phyloP scores from a whole-genome alignment of 2,329 filamentous ascomycete genomes.

The Colletotrichum lini region DNA sequence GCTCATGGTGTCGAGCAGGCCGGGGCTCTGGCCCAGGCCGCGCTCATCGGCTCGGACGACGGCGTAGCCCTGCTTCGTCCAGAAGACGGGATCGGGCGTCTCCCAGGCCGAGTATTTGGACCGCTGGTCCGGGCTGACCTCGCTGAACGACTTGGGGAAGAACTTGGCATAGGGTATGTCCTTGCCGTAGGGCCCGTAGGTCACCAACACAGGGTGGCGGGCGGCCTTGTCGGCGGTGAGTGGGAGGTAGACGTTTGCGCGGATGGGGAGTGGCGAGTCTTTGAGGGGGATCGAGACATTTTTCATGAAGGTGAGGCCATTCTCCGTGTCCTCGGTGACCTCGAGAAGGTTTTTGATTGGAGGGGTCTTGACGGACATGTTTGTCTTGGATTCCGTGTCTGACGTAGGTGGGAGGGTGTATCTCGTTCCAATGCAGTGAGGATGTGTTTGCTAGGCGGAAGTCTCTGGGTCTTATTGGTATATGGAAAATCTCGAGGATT shows the following conservation, averaged over 20 bases:
- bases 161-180: slow-evolving; percentile 75
- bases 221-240: slow-evolving; percentile 43
- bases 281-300: slow-evolving; percentile 53
- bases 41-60: slow-evolving; percentile 68
- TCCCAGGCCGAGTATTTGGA: slow-evolving; percentile 71
- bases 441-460: not conserved
- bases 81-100: slow-evolving; percentile 70
- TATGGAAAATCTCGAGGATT: not conserved
- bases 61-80: slow-evolving; percentile 68
- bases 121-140: slow-evolving; percentile 68
- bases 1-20: slow-evolving; percentile 65
- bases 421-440: not conserved
- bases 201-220: slow-evolving; percentile 72
- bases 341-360: slow-evolving; percentile 38
- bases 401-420: not conserved
- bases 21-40: slow-evolving; percentile 63
- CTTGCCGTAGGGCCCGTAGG: slow-evolving; percentile 82
- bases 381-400: not conserved
- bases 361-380: slow-evolving; percentile 36
- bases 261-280: slow-evolving; percentile 49
- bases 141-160: slow-evolving; percentile 56
- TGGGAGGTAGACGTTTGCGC: slow-evolving; percentile 57
- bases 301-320: slow-evolving; percentile 53
- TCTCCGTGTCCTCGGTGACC: slow-evolving; percentile 30
- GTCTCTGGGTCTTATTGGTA: slow-evolving; percentile 19